Conservation (phyloP, 352 stramenopile species). For the Pythium sp. region DNA sequence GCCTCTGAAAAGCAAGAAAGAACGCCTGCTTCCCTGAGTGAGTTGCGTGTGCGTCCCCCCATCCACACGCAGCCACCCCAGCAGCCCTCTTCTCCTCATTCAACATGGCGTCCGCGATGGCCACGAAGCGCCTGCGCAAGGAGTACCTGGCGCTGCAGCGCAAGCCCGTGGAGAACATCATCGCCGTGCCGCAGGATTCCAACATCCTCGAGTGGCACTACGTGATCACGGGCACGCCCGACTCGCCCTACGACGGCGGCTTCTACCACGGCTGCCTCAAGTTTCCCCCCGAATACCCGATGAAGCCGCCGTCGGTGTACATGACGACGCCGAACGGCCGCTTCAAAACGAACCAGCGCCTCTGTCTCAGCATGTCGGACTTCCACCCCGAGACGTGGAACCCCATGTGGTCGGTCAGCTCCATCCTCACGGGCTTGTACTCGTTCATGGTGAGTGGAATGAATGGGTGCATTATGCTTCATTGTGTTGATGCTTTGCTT, state of each 20-base stretch:
- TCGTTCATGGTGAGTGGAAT: slow-evolving; percentile 88
- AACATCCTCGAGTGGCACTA: slow-evolving; percentile 98
- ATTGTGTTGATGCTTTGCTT: background rate
- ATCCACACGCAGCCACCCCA: background rate
- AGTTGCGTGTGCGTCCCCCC: background rate
- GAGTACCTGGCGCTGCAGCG: slow-evolving; percentile 90
- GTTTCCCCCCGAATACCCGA: slow-evolving; percentile 94
- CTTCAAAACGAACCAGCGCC: slow-evolving; percentile 92
- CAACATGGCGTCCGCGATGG: slow-evolving; percentile 73
- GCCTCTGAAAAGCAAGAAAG: background rate
- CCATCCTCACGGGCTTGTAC: slow-evolving; percentile 94
- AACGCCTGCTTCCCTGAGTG: background rate
- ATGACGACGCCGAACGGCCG: slow-evolving; percentile 94
- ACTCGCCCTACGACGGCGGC: slow-evolving; percentile 83
- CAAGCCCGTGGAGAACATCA: slow-evolving; percentile 90
- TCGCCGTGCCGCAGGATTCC: slow-evolving; percentile 83
- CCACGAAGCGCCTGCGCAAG: slow-evolving; percentile 90
- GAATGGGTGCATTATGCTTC: background rate
- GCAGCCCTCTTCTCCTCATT: background rate
- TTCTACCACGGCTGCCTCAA: slow-evolving; percentile 91
- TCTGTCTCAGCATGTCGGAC: slow-evolving; percentile 96
- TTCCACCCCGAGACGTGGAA: slow-evolving; percentile 97
- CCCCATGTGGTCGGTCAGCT: slow-evolving; percentile 95
- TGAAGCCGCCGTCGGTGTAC: slow-evolving; percentile 94
- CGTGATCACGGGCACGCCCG: slow-evolving; percentile 82